Evolutionary conservation across 2,329 filamentous ascomycete species (phyloP).

Genomic region (Colletotrichum neosansevieriae): DNA sequence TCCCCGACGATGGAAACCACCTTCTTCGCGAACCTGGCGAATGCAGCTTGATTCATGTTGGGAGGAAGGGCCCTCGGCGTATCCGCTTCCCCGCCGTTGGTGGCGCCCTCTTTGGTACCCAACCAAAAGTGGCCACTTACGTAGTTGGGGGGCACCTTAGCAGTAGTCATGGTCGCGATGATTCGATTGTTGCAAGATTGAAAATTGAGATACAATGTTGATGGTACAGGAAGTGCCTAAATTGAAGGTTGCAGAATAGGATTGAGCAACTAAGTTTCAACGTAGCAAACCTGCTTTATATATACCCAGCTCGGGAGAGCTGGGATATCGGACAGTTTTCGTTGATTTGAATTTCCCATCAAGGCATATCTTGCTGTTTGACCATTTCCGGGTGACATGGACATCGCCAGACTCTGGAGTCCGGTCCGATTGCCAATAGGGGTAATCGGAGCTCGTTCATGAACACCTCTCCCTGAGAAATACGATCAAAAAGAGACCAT

Average conservation of each 20-base stretch:
- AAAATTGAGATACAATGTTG: too few relatives aligned
- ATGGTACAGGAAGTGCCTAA: too few relatives aligned
- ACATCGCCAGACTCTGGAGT: neutral
- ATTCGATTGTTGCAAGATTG: neutral
- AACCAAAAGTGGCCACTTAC: conserved; percentile 22
- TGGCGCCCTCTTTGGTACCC: neutral
- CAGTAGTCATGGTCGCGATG: conserved; percentile 10
- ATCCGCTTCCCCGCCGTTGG: neutral
- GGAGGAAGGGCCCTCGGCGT: conserved; percentile 5
- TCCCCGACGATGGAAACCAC: neutral
- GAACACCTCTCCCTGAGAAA: too few relatives aligned
- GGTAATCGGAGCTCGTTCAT: neutral
- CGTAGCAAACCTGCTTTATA: neutral
- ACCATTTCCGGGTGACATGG: neutral
- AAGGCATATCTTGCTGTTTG: conserved; percentile 1
- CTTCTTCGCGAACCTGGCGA: neutral
- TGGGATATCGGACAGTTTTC: neutral
- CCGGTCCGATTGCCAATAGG: neutral
- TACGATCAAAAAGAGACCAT: neutral
- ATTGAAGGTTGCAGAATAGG: too few relatives aligned
- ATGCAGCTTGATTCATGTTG: conserved; percentile 2
- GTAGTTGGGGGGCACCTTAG: conserved; percentile 1
- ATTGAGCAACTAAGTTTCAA: too few relatives aligned
- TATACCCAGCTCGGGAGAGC: neutral
- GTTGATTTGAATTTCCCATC: neutral